Percentiles rank a stretch among this genome's conserved stretches.
Evolutionary conservation across 2,329 filamentous ascomycete species (phyloP).

Genomic region (Magnaporthiopsis poae): DNA sequence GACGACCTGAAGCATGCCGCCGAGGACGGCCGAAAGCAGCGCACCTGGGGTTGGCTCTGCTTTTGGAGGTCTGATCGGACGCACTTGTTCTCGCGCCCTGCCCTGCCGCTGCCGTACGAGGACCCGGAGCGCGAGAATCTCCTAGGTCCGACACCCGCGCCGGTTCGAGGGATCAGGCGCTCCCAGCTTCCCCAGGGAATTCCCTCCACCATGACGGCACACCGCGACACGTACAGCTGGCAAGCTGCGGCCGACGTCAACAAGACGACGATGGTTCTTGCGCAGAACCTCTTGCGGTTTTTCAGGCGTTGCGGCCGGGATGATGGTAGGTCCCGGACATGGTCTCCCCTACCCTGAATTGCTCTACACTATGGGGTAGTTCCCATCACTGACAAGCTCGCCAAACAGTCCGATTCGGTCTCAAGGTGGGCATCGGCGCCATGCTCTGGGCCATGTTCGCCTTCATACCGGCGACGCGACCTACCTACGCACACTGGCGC

Average conservation of each 20-base stretch:
- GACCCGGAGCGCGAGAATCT: constrained; percentile 35
- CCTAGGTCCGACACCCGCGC: not conserved
- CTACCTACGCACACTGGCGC: constrained; percentile 76
- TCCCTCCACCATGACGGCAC: constrained; percentile 40
- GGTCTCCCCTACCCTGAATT: not conserved
- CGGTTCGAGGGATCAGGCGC: constrained; percentile 38
- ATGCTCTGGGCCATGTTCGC: constrained; percentile 81
- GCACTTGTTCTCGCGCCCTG: not conserved
- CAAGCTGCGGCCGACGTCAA: constrained; percentile 41
- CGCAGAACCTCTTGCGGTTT: constrained; percentile 35
- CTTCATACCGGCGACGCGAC: constrained; percentile 68
- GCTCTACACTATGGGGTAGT: not conserved
- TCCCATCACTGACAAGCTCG: constrained; percentile 15
- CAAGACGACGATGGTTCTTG: constrained; percentile 31
- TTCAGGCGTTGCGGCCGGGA: constrained; percentile 42
- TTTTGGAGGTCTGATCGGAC: constrained; percentile 50
- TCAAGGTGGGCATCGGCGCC: constrained; percentile 88
- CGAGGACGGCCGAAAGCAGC: constrained; percentile 53
- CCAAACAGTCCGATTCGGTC: constrained; percentile 55
- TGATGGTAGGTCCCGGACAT: constrained; percentile 31
- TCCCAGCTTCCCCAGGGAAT: constrained; percentile 48
- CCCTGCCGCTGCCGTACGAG: constrained; percentile 21
- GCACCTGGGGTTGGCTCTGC: constrained; percentile 80
- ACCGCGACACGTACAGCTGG: constrained; percentile 47
- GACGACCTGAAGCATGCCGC: constrained; percentile 72